phyloP scores from a whole-genome alignment of 1,139 yeast species.

The Geotrichum aggregatum region DNA sequence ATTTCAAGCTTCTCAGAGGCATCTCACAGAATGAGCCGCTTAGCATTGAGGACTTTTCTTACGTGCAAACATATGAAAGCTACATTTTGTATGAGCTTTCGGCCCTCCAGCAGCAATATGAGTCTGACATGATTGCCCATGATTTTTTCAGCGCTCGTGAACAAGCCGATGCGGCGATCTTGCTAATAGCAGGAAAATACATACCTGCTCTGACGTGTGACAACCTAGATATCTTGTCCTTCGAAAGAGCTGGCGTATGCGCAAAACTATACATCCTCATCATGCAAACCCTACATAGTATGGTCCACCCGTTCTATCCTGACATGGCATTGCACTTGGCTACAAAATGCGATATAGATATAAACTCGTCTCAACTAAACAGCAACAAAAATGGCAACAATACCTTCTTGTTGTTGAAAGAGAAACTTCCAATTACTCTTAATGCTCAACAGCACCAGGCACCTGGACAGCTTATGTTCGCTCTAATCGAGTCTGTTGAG shows the following conservation, averaged over 20 bases:
- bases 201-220: background rate
- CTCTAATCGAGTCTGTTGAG: background rate
- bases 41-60: background rate
- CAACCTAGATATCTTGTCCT: background rate
- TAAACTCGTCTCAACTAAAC: background rate
- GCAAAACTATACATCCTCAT: background rate
- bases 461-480: background rate
- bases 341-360: background rate
- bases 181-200: background rate
- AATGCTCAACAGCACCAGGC: background rate
- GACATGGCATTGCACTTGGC: background rate
- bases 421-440: background rate
- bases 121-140: background rate
- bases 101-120: background rate
- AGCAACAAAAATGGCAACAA: background rate
- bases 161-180: background rate
- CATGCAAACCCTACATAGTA: background rate
- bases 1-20: background rate
- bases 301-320: background rate
- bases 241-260: background rate
- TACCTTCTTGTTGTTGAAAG: background rate
- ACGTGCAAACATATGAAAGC: constrained; percentile 2
- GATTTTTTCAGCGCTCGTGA: constrained; percentile 1
- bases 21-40: background rate
- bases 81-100: constrained; percentile 2